Conservation (phyloP, 306 rosid genomes). For the Oxytropis ochrocephala region DNA sequence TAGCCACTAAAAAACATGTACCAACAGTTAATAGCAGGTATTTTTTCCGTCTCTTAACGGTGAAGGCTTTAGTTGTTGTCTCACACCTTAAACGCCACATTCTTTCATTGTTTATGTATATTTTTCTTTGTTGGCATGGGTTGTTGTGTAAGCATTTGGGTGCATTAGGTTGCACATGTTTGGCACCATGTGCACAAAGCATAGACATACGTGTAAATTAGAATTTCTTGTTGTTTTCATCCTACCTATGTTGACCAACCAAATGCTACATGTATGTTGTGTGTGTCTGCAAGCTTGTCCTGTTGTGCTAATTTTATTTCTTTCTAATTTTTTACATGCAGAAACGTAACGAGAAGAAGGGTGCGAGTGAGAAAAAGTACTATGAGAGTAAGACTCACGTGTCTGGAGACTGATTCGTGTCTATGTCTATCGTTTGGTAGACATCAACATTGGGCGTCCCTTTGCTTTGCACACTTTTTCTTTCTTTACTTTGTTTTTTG, state of each 20-base stretch:
- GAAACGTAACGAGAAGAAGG: constrained; percentile 88
- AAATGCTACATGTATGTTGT: neutral
- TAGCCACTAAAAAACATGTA: too few relatives aligned
- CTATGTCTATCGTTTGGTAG: constrained; percentile 2
- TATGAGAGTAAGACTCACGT: constrained; percentile 60
- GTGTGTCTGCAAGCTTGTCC: neutral
- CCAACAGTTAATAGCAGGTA: too few relatives aligned
- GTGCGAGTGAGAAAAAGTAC: constrained; percentile 77
- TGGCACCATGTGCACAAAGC: constrained; percentile 1
- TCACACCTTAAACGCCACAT: too few relatives aligned
- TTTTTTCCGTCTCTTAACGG: too few relatives aligned
- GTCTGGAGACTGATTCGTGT: constrained; percentile 55
- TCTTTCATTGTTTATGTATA: too few relatives aligned
- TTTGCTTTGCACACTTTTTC: neutral
- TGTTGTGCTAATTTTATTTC: neutral
- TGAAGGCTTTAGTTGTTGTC: too few relatives aligned
- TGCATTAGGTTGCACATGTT: neutral
- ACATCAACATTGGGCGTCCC: neutral
- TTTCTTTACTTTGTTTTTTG: neutral
- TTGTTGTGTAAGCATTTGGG: neutral
- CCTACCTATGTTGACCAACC: neutral
- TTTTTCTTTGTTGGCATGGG: too few relatives aligned
- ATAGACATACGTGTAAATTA: neutral
- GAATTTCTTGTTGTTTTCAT: constrained; percentile 4
- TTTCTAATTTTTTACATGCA: constrained; percentile 27